Base-by-base conservation (phyloP, 1,139 yeast genomes). In the Hyphopichia burtonii region DNA sequence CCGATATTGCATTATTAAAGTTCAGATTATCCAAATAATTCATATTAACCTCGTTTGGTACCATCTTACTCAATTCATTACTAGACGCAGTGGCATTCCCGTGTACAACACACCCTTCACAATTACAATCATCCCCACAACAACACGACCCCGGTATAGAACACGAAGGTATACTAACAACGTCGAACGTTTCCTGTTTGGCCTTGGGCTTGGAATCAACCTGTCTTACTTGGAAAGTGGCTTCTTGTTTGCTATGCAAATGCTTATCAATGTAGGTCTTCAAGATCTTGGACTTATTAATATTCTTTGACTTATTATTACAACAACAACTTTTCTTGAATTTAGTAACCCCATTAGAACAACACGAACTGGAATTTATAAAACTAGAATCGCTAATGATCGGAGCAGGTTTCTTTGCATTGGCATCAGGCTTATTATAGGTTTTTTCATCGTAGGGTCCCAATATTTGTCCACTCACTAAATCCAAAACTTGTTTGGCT, bases 111-210 rank as follows among this genome's bases (percentile, higher is more conserved):
- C 83, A 79, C 2, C 71, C 75, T 15, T 60, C 71, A 57, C 83
- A 79, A 4, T 56, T 40, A 56, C 83, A 79, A 22, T 61, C 56
- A 18, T 64, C 73, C 15, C 65, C 74, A 57, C 83, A 78, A 30
- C 65, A 53, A 54, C 83, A 78, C 0, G 78, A 61, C 0, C 81
- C 82, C 0, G 78, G 76, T 15, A 74, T 63, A 1, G 78, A 66
- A 50, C 81, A 73, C 5, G 78, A 56, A 31, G 69, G 62, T 30
- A 65, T 57, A 27, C 60, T 53, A 11, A 65, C 59, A 30, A 66
- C 58, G 44, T 63, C 63, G 48, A 50, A 47, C 16, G 50, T 23
- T 25, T 25, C 28, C 11, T 5, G 28, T 25, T 25, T 10, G 12
- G 12, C n/a, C 11, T 20, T 20, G 5, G 5, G 23, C 8, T 20